These are phyloP conservation scores for Neurospora sp. DNA, from an alignment of 2,329 filamentous ascomycete species.

Conservation along the genomic window DNA sequence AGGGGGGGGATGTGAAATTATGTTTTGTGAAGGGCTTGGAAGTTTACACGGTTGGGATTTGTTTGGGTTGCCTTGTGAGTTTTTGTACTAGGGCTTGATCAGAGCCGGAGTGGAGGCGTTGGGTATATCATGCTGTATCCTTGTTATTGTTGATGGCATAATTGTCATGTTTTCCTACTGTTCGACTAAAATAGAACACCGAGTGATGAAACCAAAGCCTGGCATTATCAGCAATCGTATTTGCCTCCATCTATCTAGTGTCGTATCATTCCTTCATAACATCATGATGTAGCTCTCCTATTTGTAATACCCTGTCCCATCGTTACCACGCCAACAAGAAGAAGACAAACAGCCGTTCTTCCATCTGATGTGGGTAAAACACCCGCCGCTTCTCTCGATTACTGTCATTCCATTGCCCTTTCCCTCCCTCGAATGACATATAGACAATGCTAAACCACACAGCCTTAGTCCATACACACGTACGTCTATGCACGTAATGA, in stretches of 20 bases:
- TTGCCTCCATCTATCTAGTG: not conserved
- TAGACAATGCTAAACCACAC: not conserved
- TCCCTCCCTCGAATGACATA: not conserved
- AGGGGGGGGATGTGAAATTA: not conserved
- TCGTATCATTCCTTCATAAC: conserved; percentile 1
- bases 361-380: not conserved
- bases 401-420: not conserved
- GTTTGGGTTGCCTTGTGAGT: not conserved
- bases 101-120: not conserved
- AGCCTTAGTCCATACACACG: not conserved
- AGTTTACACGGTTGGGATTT: not conserved
- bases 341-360: not conserved
- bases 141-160: not conserved
- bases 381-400: not conserved
- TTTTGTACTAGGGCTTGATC: not conserved
- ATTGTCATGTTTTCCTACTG: not conserved
- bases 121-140: not conserved
- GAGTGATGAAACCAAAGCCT: not conserved
- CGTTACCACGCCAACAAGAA: not conserved
- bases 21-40: not conserved
- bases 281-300: not conserved
- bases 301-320: not conserved
- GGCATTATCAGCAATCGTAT: not conserved
- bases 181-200: not conserved
- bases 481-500: not conserved